Conservation (phyloP, 2,329 filamentous ascomycete genomes). For the Paracamarosporium sp. region DNA sequence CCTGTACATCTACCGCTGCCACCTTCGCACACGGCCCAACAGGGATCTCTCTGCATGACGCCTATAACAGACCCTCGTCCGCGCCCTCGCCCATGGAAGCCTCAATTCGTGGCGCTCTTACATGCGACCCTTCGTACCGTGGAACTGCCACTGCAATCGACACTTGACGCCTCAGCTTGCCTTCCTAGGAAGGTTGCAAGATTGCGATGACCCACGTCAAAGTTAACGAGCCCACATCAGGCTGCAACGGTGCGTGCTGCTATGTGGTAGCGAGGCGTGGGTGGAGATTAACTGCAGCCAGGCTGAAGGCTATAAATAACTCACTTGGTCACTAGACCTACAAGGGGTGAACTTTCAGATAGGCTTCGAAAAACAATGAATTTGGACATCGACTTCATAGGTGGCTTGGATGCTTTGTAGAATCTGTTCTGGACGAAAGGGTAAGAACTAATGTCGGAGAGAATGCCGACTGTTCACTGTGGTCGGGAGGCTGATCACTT, state of each 20-base stretch:
- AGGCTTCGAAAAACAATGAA: not conserved
- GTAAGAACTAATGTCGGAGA: not conserved
- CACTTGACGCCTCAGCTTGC: conserved; percentile 19
- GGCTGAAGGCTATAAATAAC: conserved; percentile 7
- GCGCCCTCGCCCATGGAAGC: conserved; percentile 6
- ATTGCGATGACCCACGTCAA: conserved; percentile 4
- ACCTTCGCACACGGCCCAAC: not conserved
- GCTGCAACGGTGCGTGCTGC: not conserved
- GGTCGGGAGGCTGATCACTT: not conserved
- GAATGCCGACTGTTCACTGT: not conserved
- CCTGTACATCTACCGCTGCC: not conserved
- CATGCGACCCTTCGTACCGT: conserved; percentile 24
- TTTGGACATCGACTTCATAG: conserved; percentile 4
- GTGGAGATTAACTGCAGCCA: conserved; percentile 11
- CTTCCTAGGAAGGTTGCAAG: conserved; percentile 13
- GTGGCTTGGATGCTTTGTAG: not conserved
- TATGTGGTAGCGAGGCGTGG: conserved; percentile 14
- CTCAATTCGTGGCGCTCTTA: conserved; percentile 1
- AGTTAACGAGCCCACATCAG: conserved; percentile 4
- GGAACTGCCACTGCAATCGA: conserved; percentile 27
- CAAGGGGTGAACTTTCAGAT: not conserved
- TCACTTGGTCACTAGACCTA: not conserved
- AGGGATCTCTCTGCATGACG: conserved; percentile 3
- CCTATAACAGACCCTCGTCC: conserved; percentile 1
- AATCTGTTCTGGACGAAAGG: not conserved